Conservation (phyloP, 2,329 filamentous ascomycete species). For the Thielaviopsis musarum region DNA sequence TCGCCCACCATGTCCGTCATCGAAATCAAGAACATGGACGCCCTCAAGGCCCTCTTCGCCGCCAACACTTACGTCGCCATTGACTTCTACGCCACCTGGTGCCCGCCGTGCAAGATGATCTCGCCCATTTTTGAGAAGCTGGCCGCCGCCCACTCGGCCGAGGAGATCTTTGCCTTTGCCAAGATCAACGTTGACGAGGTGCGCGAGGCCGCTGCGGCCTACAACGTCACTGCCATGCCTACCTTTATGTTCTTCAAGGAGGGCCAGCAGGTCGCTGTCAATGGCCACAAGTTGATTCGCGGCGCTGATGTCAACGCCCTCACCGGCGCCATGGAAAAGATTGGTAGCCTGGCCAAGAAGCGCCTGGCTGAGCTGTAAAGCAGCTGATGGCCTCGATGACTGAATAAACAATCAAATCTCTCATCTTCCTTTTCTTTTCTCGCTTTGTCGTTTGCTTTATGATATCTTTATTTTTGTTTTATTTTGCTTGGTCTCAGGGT, state of each 20-base stretch:
- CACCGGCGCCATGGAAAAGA: conserved; percentile 22
- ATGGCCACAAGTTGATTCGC: conserved; percentile 16
- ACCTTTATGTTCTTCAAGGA: conserved; percentile 77
- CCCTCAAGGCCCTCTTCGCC: conserved; percentile 12
- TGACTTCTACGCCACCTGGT: conserved; percentile 83
- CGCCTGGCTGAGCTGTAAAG: conserved; percentile 15
- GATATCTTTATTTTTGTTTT: neutral
- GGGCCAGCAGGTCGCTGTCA: conserved; percentile 31
- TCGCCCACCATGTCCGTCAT: conserved; percentile 9
- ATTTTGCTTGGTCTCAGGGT: neutral
- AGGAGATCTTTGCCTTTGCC: conserved; percentile 52
- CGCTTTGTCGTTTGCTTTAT: neutral
- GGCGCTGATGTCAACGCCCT: conserved; percentile 15
- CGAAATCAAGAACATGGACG: conserved; percentile 5
- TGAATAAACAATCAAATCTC: neutral
- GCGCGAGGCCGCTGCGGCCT: conserved; percentile 55
- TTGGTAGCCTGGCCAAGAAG: conserved; percentile 21
- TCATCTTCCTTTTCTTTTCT: neutral
- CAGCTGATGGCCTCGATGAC: no score
- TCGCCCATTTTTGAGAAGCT: conserved; percentile 45
- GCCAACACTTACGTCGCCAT: conserved; percentile 50
- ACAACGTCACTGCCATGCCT: conserved; percentile 79
- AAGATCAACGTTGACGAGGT: conserved; percentile 85
- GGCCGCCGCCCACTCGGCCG: conserved; percentile 16
- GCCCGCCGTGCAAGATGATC: conserved; percentile 87